Conservation (phyloP, 768 basidiomycete genomes). For the Xanthoconium purpureum region DNA sequence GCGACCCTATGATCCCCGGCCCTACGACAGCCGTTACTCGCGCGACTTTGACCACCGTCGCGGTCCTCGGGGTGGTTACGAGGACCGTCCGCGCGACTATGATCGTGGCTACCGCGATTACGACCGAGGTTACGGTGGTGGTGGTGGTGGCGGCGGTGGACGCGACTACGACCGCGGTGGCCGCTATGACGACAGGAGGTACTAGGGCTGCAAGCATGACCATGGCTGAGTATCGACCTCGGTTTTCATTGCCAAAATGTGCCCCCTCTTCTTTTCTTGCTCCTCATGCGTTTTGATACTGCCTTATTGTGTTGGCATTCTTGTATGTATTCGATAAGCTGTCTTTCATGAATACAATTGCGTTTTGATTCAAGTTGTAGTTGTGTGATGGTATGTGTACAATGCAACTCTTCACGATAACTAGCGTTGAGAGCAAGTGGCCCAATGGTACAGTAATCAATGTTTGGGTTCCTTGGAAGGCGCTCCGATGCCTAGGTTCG, state of each 20-base stretch:
- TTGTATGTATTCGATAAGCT: constrained; percentile 25
- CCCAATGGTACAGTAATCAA: too few relatives aligned
- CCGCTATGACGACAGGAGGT: constrained; percentile 44
- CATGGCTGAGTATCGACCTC: neutral
- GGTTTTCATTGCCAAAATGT: constrained; percentile 2
- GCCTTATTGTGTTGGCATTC: constrained; percentile 3
- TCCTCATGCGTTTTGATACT: neutral
- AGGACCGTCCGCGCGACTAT: constrained; percentile 30
- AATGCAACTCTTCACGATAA: too few relatives aligned
- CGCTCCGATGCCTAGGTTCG: constrained; percentile 66
- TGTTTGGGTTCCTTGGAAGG: constrained; percentile 1
- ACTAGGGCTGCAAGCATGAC: constrained; percentile 25
- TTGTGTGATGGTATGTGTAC: too few relatives aligned
- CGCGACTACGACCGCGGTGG: constrained; percentile 40
- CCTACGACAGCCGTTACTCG: constrained; percentile 85
- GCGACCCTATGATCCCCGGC: constrained; percentile 87
- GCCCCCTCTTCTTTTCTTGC: neutral
- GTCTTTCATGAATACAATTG: constrained; percentile 21
- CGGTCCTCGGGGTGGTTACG: constrained; percentile 31
- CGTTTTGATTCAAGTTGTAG: neutral
- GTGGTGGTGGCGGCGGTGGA: constrained; percentile 10
- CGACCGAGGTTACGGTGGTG: constrained; percentile 33
- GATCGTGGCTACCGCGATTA: constrained; percentile 42
- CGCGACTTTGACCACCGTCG: constrained; percentile 56
- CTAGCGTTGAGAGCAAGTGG: too few relatives aligned